Evolutionary conservation across 202 grass and related monocot genomes (phyloP), one percentile per base, ranked within the genome.

Genomic region (Setaria italica): DNA sequence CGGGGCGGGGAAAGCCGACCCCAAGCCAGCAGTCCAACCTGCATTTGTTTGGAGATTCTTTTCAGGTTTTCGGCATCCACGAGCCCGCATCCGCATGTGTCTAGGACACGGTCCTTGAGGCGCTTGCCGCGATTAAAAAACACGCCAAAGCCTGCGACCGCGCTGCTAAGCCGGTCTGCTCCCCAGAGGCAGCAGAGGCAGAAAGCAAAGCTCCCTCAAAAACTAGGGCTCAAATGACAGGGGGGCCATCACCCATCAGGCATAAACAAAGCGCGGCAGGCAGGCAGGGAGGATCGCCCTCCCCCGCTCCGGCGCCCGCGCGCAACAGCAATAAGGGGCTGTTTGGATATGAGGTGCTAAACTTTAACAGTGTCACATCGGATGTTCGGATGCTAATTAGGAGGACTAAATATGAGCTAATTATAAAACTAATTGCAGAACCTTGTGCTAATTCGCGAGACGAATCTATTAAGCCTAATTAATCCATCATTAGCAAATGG

Each of bases 141-240:
- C 78, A 74, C 7, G 59, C 8, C 60, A 90, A 83, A 87, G 88
- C 79, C 67, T 82, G 83, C 55, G 78, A 62, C 64, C n/a, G 64
- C 30, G 58, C 74, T 58, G 73, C 62, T 43, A 70, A 55, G 29
- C 77, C 49, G 73, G 58, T 66, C 74, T 90, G 84, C 51, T 62
- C 80, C 88, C 75, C 60, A 48, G 49, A 30, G 69, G 51, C 84
- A 83, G 59, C 60, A 48, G 49, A 30, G 69, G 51, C 84, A 83
- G 59, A 83, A 83, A 87, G 79, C 67, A 58, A 41, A 13, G 20
- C 55, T 14, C 42, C 39, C 58, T 46, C 29, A 74, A 73, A 69
- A 74, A 82, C 62, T 29, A 57, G 69, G 48, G 62, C 70, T 58
- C 45, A 43, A 45, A 35, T 74, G 49, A 55, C 72, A 55, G 12